Evolutionary conservation across 2,329 filamentous ascomycete species (phyloP).

Genomic region (Aureobasidium sp.): DNA sequence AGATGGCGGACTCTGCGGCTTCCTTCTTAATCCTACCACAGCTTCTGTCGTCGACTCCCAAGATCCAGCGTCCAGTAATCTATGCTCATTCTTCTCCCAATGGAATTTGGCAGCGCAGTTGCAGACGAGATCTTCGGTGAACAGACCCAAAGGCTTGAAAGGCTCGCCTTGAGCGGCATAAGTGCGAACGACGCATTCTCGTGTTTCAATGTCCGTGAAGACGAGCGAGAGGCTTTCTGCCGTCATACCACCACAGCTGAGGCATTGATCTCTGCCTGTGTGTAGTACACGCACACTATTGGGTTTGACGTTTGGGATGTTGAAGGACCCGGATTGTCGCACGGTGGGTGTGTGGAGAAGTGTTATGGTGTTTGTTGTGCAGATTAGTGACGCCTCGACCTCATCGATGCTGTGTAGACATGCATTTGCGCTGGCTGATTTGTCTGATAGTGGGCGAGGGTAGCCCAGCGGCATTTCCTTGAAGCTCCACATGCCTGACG

Average conservation of each 20-base stretch:
- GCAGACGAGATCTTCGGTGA: conserved; percentile 21
- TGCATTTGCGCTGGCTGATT: neutral
- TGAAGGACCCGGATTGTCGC: conserved; percentile 28
- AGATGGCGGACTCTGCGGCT: conserved; percentile 20
- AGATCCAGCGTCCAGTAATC: conserved; percentile 52
- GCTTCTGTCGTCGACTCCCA: conserved; percentile 57
- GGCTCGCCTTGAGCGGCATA: conserved; percentile 48
- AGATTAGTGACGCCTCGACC: conserved; percentile 6
- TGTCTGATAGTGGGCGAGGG: neutral
- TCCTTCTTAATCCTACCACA: conserved; percentile 52
- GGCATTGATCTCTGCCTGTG: conserved; percentile 26
- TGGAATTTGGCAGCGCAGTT: conserved; percentile 29
- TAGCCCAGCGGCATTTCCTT: neutral
- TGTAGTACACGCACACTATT: conserved; percentile 49
- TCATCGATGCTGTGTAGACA: conserved; percentile 3
- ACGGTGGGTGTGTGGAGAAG: conserved; percentile 2
- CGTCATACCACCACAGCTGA: conserved; percentile 6
- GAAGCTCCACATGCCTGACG: conserved; percentile 6
- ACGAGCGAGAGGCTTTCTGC: conserved; percentile 56
- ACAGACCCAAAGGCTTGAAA: conserved; percentile 50
- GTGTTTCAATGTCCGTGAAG: conserved; percentile 52
- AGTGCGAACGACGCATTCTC: conserved; percentile 57
- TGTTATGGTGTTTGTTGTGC: conserved; percentile 5
- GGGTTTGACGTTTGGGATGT: conserved; percentile 56
- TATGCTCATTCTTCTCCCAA: conserved; percentile 44